Evolutionary conservation across 1,284 basidiomycete species (phyloP), one percentile per base, ranked within the genome.

Genomic region (Apiotrichum akiyoshidainum): DNA sequence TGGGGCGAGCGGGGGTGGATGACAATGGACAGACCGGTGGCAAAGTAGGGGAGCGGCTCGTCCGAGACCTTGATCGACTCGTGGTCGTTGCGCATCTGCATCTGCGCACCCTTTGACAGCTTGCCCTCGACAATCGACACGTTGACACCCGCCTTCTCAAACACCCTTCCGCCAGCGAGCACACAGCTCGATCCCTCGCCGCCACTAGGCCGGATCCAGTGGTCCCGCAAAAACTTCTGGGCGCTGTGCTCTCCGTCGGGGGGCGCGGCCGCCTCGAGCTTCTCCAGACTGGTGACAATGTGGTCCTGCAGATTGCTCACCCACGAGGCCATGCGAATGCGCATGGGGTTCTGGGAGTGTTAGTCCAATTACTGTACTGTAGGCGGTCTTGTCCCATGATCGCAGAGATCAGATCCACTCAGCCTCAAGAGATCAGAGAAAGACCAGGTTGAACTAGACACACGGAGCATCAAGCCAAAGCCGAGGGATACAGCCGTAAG

Each of bases 141-240:
- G 79, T 97, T 98, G 57, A 98, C 92, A 2, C 96, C 96, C 2
- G 89, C 95, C 78, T 99, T 99, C 76, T 99, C 95, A 67, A 99
- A 87, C 19, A 91, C 82, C 39, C 73, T 71, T 1, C 88, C 86
- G 42, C 84, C 81, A 16, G 89, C 83, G 68, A 98, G 87, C 16
- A 96, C 89, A 75, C 91, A 95, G 1, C 92, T 94, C 58, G 86
- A 84, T 16, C 95, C 95, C 57, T 84, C 84, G 1, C 94, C 94
- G 5, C 94, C 93, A 52, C 73, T 69, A 19, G 87, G 77, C 52
- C 95, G 85, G 52, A 86, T 76, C 94, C 95, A 95, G 39, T 85
- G 81, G 77, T 98, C 95, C 48, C 89, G 87, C 65, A 89, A 84
- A 83, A 98, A 98, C 21, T 53, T 62, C 55, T 68, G 67, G 14